Base-by-base conservation (phyloP, 257 asterid genomes). In the Rubia yunnanensis region DNA sequence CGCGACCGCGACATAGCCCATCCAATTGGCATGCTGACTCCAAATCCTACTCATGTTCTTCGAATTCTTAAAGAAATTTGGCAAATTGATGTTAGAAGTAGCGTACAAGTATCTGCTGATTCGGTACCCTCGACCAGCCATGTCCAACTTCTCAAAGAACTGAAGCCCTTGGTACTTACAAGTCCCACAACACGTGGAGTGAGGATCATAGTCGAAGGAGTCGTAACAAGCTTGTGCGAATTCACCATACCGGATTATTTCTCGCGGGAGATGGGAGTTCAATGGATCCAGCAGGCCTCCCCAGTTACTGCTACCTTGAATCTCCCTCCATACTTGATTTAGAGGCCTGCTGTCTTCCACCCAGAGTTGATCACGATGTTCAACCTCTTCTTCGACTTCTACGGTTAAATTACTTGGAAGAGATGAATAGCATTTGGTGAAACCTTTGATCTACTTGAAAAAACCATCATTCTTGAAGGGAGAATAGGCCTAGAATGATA, bases 11-110 rank as follows among this genome's bases (percentile, higher is more conserved):
- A 89, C 94, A 56, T 86, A 89, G 15, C 95, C 95, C 88, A 89
- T 85, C 96, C 95, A 83, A 72, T 87, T 87, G 3, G 95, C 89
- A 64, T 84, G 91, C 71, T 78, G 91, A 76, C 94, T 89, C 96
- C 95, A 87, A 36, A 87, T 66, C 27, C 79, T 81, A 62, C 74
- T 61, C 30, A 72, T 14, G 5, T 41, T 10, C n/a, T 57, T 83
- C 4, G 88, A 81, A 17, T 80, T 82, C 41, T 83, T 84, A 69
- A 89, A 86, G 73, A 85, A 87, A 31, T 85, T 89, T 0, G 94
- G 95, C 34, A 89, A 69, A 78, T 87, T 82, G 64, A 89, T 85
- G 76, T 80, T 83, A 46, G 96, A 89, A 0, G 95, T 89, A 18
- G 89, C 95, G 44, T 87, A 87, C 1, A 89, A 64, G 75, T 36